Base-by-base conservation (phyloP, 495 filamentous ascomycete species). In the Daldinia caldariorum region DNA sequence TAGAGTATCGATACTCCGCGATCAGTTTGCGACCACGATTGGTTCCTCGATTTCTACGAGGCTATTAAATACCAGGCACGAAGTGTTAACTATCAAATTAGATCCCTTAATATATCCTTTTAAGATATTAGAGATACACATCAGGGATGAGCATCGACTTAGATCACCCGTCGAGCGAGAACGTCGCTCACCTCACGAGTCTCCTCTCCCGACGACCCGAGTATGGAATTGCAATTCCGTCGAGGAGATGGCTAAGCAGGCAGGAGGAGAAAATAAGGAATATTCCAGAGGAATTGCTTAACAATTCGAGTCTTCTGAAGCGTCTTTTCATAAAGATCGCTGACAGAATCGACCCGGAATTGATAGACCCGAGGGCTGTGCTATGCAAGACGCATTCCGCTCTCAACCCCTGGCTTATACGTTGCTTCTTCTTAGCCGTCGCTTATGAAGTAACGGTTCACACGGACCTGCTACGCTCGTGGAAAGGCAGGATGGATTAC, bases 381-480 rank as follows among this genome's bases (percentile, higher is more conserved):
- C 74, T 83, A 14, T 83, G 81, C 60, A 35, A 50, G 20, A 73
- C 72, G 3, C 81, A 83, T 69, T 58, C 74, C 39, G 34, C 7
- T 3, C 75, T 83, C 39, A 77, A 80, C 61, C 68, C 76, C 13
- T 72, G 63, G 38, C 63, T 83, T 9, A 79, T 82, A 34, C 77
- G 74, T 26, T 66, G 72, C 16, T 47, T 81, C 1, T 81, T 80
- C 58, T 49, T 78, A 34, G 68, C 72, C 26, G 34, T 82, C 8
- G 72, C 73, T 3, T 71, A 76, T 34, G 81, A 83, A 61, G 72
- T 72, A 49, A 81, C 79, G 3, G 76, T 75, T 3, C 64, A 76
- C 7, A 74, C 74, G 16, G 69, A 66, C 20, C 8, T 55, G 0
- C 47, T 79, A 39, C 74, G 72, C 9, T 61, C 72, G 13, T 77